phyloP scores from a whole-genome alignment of 2,329 filamentous ascomycete genomes.

The Verticillium zaregamsianum region DNA sequence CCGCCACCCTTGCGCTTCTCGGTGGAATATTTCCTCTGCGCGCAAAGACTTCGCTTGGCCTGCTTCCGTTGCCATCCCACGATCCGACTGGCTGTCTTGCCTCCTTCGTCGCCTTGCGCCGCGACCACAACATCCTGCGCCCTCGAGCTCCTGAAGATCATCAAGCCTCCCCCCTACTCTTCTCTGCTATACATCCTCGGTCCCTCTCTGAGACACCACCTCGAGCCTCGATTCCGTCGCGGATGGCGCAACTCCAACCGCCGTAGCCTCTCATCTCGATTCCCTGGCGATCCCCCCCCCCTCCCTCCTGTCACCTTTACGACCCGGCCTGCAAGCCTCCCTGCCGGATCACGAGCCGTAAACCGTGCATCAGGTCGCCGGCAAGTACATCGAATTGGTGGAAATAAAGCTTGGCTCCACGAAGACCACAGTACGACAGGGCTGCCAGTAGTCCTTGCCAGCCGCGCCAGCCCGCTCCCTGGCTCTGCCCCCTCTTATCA shows the following conservation, averaged over 20 bases:
- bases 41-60: neutral
- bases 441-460: neutral
- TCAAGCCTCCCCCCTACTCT: neutral
- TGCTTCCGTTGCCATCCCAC: neutral
- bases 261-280: neutral
- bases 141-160: neutral
- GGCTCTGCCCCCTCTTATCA: neutral
- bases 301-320: neutral
- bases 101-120: neutral
- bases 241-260: neutral
- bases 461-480: neutral
- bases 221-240: neutral
- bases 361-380: neutral
- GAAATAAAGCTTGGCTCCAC: constrained; percentile 4
- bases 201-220: neutral
- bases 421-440: neutral
- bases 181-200: neutral
- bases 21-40: neutral
- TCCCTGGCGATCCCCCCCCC: neutral
- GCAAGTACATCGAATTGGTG: constrained; percentile 4
- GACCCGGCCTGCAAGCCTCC: neutral
- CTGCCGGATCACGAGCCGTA: constrained; percentile 1
- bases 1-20: neutral
- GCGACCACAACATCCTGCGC: neutral
- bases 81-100: neutral